phyloP scores from a whole-genome alignment of 441 rosid genomes.

The Jatropha podagrica region DNA sequence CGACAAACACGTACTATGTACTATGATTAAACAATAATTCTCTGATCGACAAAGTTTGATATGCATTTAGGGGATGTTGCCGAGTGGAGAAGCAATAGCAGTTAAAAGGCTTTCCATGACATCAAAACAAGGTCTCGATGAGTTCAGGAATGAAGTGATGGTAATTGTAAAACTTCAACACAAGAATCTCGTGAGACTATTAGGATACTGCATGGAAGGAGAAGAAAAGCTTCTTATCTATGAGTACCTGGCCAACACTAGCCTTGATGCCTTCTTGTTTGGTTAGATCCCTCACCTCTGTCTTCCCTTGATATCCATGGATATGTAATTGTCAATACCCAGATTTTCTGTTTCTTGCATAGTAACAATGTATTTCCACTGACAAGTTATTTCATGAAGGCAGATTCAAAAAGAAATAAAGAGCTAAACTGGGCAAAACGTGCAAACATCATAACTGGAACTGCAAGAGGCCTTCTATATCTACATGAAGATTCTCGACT shows the following conservation, averaged over 20 bases:
- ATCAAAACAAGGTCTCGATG: conserved; percentile 53
- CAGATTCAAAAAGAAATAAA: conserved; percentile 33
- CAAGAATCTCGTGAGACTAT: conserved; percentile 51
- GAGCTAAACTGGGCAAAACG: conserved; percentile 41
- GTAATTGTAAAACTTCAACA: conserved; percentile 57
- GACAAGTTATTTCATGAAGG: background rate
- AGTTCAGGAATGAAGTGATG: conserved; percentile 52
- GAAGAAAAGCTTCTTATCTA: conserved; percentile 56
- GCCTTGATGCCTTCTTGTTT: conserved; percentile 47
- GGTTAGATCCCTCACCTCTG: conserved; percentile 23
- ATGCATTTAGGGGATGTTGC: conserved; percentile 40
- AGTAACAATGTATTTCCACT: background rate
- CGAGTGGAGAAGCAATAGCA: conserved; percentile 41
- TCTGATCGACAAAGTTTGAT: background rate
- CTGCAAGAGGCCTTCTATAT: conserved; percentile 49
- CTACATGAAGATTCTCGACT: conserved; percentile 53
- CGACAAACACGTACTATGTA: background rate
- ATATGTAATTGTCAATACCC: background rate
- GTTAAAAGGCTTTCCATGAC: conserved; percentile 53
- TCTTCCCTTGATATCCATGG: background rate
- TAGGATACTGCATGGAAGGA: conserved; percentile 53
- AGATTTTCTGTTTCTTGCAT: background rate
- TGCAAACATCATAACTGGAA: conserved; percentile 38
- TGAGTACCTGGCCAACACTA: conserved; percentile 47
- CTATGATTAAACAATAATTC: background rate